Base-by-base conservation (phyloP, 208 protist genomes). In the Leishmania lainsoni region DNA sequence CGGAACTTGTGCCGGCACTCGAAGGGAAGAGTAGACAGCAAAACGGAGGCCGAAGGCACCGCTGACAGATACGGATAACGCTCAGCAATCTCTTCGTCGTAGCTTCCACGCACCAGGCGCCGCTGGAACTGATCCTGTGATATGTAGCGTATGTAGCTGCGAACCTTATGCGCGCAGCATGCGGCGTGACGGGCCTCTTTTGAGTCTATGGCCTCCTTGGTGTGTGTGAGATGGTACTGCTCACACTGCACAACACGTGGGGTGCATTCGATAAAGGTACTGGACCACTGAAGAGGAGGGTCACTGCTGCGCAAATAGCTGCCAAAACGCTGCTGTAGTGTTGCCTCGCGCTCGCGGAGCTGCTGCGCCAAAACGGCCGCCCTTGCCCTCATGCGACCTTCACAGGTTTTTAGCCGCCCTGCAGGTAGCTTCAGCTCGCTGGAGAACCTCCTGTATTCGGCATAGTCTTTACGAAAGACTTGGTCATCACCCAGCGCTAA, bases 401-500 rank as follows among this genome's bases (percentile, higher is more conserved):
- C 73, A 74, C 78, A 76, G 29, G 69, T 56, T 58, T 79, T 39
- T 74, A 86, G 70, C 72, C 54, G 61, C 2, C 54, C 48, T 59
- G 75, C 39, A n/a, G 61, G 16, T 54, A 76, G 63, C 51, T 74
- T 65, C 61, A 56, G 26, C 73, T 78, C 77, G 35, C 22, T 69
- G n/a, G 82, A 72, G 1, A 81, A 48, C 2, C 56, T 74, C 35
- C 54, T 81, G 78, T 86, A 75, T 22, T 81, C 74, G 6, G 22
- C 77, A 74, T 86, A 87, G 35, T 81, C 20, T 39, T 83, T 73
- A 16, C 56, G 39, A 81, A 90, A 88, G 29, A 68, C 72, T 5
- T 74, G 81, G 75, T 90, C 89, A 0, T 84, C 87, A 16, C 83
- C 81, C 20, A 92, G 76, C 17, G 66, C 52, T 26, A 95, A 87